A percentile compares a stretch with the other conserved stretches of the same genome.
phyloP scores from a whole-genome alignment of 371 early-diverging fungal genomes.

The Lichtheimia corymbifera region DNA sequence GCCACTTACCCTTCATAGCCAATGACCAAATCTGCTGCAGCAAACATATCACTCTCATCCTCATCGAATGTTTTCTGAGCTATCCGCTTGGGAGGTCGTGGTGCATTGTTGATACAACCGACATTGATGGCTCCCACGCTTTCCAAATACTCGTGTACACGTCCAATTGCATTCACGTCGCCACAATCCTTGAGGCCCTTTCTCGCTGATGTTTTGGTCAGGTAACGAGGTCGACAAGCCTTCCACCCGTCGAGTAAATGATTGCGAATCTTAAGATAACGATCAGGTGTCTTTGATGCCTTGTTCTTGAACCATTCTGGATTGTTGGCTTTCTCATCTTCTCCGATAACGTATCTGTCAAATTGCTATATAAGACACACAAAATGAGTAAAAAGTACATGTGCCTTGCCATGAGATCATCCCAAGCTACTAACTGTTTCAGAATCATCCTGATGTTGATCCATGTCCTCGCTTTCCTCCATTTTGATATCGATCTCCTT shows the following conservation, averaged over 20 bases:
- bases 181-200: conserved; percentile 64
- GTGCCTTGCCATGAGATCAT: too few relatives aligned
- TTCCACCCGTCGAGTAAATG: conserved; percentile 81
- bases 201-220: conserved; percentile 68
- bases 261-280: conserved; percentile 85
- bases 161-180: conserved; percentile 90
- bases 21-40: conserved; percentile 37
- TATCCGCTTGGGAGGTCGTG: conserved; percentile 32
- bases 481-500: too few relatives aligned
- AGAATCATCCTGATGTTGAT: background rate
- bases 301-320: conserved; percentile 79
- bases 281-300: conserved; percentile 81
- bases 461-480: background rate
- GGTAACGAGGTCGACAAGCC: conserved; percentile 60
- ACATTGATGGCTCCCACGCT: conserved; percentile 79
- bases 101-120: conserved; percentile 39
- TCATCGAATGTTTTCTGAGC: conserved; percentile 23
- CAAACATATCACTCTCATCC: conserved; percentile 21
- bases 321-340: conserved; percentile 62
- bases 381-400: too few relatives aligned
- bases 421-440: conserved; percentile 2
- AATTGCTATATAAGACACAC: conserved; percentile 6
- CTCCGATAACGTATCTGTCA: conserved; percentile 40
- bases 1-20: conserved; percentile 42
- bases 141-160: conserved; percentile 87